Evolutionary conservation across 805 yeast genomes (phyloP).

Genomic region (Vanderwaltozyma yarrowii): DNA sequence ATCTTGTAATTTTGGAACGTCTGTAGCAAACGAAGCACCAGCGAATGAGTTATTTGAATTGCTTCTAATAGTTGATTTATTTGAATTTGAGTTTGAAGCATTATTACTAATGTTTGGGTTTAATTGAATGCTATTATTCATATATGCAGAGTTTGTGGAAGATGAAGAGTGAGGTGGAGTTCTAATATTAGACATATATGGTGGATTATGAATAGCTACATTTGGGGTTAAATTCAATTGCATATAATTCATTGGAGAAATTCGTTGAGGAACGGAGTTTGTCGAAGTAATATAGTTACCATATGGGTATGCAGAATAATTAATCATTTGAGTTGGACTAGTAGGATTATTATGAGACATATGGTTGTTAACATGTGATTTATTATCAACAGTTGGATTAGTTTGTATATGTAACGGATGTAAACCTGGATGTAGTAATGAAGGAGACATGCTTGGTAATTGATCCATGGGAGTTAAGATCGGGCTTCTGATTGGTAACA

Average conservation of each 20-base stretch:
- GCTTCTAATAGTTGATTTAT: neutral
- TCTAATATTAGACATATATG: neutral
- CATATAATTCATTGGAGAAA: neutral
- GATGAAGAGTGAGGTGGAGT: neutral
- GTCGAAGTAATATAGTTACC: neutral
- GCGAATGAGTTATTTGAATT: constrained; percentile 14
- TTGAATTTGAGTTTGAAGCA: neutral
- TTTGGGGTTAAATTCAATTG: neutral
- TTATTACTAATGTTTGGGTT: neutral
- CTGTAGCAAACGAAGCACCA: constrained; percentile 29
- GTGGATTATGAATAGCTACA: neutral
- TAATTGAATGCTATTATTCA: neutral
- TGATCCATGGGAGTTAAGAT: neutral
- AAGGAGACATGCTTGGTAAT: neutral
- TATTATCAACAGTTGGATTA: no score
- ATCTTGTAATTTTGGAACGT: constrained; percentile 22
- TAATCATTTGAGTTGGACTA: neutral
- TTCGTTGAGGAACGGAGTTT: neutral
- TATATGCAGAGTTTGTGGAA: neutral
- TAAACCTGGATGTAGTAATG: neutral
- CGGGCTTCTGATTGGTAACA: neutral
- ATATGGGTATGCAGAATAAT: neutral
- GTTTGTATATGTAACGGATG: neutral
- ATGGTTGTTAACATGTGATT: neutral
- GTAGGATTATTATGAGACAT: neutral